Conservation (phyloP, 2,329 filamentous ascomycete species). For the Cryphonectria nitschkei region DNA sequence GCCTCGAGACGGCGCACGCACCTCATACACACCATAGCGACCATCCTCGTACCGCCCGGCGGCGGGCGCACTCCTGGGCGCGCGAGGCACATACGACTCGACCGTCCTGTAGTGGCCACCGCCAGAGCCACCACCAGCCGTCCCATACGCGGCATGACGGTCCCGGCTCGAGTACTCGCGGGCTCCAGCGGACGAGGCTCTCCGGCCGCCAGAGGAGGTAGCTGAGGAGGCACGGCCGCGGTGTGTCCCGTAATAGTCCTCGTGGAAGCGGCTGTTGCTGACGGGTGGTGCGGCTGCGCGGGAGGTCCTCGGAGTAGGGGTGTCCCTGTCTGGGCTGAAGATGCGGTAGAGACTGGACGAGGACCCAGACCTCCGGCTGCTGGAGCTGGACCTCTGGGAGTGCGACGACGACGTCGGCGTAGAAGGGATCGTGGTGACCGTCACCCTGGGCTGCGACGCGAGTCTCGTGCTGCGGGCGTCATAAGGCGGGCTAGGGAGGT, state of each 20-base stretch:
- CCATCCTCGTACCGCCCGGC: neutral
- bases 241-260: neutral
- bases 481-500: neutral
- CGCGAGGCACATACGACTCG: neutral
- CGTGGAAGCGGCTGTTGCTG: conserved; percentile 12
- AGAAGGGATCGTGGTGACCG: conserved; percentile 2
- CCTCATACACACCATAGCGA: conserved; percentile 3
- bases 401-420: conserved; percentile 11
- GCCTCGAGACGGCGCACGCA: neutral
- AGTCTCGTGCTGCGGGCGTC: neutral
- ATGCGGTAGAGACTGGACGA: conserved; percentile 6
- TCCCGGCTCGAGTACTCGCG: neutral
- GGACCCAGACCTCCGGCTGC: conserved; percentile 4
- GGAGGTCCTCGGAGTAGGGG: neutral
- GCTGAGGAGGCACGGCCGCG: neutral
- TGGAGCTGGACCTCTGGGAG: neutral
- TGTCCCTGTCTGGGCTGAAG: conserved; percentile 3
- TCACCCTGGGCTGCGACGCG: neutral
- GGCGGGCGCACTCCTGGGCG: neutral
- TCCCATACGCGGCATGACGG: neutral
- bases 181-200: neutral
- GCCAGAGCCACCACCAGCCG: neutral
- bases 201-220: neutral
- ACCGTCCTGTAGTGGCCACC: neutral
- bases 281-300: conserved; percentile 2